A percentile compares a stretch with the other conserved stretches of the same genome.
Evolutionary conservation across 1,284 basidiomycete genomes (phyloP).

Genomic region (Moniliophthora roreri): DNA sequence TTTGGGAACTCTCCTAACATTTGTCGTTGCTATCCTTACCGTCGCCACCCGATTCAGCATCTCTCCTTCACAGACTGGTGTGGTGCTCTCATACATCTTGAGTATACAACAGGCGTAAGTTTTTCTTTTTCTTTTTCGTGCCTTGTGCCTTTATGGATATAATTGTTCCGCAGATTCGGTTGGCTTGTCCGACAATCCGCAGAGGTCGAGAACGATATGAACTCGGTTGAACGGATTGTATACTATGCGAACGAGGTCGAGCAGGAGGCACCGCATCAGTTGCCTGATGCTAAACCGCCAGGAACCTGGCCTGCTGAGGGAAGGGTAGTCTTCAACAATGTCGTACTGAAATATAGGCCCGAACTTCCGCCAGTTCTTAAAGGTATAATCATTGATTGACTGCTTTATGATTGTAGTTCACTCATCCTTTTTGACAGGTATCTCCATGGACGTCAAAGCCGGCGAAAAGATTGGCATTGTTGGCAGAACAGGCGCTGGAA

Average conservation of each 20-base stretch:
- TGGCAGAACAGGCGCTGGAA: slow-evolving; percentile 79
- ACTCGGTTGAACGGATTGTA: slow-evolving; percentile 82
- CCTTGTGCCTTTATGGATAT: slow-evolving; percentile 8
- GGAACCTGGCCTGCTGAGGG: slow-evolving; percentile 70
- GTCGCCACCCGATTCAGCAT: slow-evolving; percentile 74
- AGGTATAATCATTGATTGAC: slow-evolving; percentile 23
- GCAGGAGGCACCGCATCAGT: slow-evolving; percentile 76
- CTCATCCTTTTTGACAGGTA: slow-evolving; percentile 19
- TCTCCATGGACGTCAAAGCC: slow-evolving; percentile 63
- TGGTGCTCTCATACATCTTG: slow-evolving; percentile 77
- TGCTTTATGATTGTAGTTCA: background rate
- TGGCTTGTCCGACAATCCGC: slow-evolving; percentile 85
- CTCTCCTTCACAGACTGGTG: slow-evolving; percentile 76
- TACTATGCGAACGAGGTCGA: slow-evolving; percentile 77
- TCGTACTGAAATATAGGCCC: slow-evolving; percentile 72
- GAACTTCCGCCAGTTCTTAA: slow-evolving; percentile 70
- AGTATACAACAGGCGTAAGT: slow-evolving; percentile 63
- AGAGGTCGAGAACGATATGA: slow-evolving; percentile 92
- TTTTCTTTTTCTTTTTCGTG: slow-evolving; percentile 12
- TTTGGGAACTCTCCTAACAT: slow-evolving; percentile 76
- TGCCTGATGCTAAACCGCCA: slow-evolving; percentile 57
- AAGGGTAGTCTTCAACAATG: slow-evolving; percentile 58
- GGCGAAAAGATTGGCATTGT: slow-evolving; percentile 90
- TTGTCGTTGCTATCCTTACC: slow-evolving; percentile 78
- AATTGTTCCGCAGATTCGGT: slow-evolving; percentile 56